Conservation (phyloP, 2,329 filamentous ascomycete species). For the Ramularia endophylla region DNA sequence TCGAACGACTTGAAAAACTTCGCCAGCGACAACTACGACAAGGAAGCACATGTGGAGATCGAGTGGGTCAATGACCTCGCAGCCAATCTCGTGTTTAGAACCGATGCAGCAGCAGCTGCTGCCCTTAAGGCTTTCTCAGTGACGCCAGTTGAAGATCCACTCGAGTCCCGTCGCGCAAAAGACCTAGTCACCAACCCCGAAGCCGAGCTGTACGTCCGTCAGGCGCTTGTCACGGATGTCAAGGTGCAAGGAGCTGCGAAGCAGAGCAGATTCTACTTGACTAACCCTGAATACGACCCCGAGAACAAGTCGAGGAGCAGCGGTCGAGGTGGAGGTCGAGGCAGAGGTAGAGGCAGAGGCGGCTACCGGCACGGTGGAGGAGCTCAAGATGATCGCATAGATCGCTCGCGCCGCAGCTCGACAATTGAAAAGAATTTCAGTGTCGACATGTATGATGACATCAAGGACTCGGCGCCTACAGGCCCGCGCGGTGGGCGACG, state of each 20-base stretch:
- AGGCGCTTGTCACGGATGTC: constrained; percentile 68
- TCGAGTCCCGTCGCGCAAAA: constrained; percentile 66
- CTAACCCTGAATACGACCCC: constrained; percentile 84
- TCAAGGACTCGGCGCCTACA: constrained; percentile 4
- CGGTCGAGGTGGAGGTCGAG: constrained; percentile 7
- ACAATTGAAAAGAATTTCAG: constrained; percentile 50
- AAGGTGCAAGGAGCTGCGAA: constrained; percentile 74
- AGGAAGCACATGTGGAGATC: constrained; percentile 53
- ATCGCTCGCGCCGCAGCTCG: constrained; percentile 27
- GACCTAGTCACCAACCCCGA: constrained; percentile 62
- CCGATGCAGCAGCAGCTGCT: constrained; percentile 46
- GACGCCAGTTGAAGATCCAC: constrained; percentile 32
- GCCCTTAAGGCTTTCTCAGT: constrained; percentile 49
- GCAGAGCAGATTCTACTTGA: constrained; percentile 83
- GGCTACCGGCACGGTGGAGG: constrained; percentile 53
- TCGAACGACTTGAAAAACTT: constrained; percentile 75
- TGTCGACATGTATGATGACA: constrained; percentile 77
- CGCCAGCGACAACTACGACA: constrained; percentile 54
- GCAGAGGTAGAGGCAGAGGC: constrained; percentile 15
- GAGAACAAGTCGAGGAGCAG: constrained; percentile 58
- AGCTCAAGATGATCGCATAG: constrained; percentile 48
- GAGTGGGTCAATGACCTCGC: constrained; percentile 97
- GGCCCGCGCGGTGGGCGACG: constrained; percentile 1
- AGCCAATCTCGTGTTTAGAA: constrained; percentile 75
- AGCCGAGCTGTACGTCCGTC: constrained; percentile 63